Conservation (phyloP, 2,329 filamentous ascomycete species). For the Neurospora sp. region DNA sequence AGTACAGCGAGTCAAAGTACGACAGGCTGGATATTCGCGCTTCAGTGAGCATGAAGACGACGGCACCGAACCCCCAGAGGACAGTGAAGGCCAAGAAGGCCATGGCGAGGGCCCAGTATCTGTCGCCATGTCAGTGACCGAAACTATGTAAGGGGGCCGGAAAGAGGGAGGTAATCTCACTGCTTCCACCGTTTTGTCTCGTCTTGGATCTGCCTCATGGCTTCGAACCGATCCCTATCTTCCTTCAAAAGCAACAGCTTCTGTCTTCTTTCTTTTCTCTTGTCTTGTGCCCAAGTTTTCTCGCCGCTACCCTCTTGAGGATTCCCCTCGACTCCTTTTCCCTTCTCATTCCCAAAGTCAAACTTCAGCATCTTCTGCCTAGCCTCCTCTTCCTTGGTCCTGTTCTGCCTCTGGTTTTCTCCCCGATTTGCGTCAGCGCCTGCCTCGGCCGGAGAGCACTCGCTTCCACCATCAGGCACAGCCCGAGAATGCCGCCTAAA, state of each 20-base stretch:
- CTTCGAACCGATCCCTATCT: constrained; percentile 51
- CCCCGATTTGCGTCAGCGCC: background rate
- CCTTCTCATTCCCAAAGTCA: background rate
- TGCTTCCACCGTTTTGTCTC: constrained; percentile 50
- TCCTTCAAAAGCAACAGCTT: constrained; percentile 45
- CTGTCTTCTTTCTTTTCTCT: constrained; percentile 14
- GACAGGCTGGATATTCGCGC: constrained; percentile 37
- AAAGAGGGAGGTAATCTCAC: constrained; percentile 25
- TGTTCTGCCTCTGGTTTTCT: background rate
- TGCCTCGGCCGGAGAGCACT: accelerated
- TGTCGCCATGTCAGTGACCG: background rate
- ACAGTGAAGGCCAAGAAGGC: constrained; percentile 49
- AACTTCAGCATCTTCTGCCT: background rate
- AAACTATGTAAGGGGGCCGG: too few relatives aligned
- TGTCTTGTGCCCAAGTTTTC: constrained; percentile 1
- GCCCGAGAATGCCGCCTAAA: constrained; percentile 16
- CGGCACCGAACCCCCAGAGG: constrained; percentile 56
- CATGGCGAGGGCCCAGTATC: constrained; percentile 40
- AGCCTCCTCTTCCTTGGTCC: constrained; percentile 11
- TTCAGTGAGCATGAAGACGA: constrained; percentile 54
- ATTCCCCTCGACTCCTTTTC: background rate
- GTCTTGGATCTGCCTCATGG: constrained; percentile 55
- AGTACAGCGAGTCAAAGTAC: constrained; percentile 60
- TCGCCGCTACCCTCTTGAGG: background rate
- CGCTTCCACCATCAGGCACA: background rate